A percentile compares a stretch with the other conserved stretches of the same genome.
Evolutionary conservation across 2,329 filamentous ascomycete species (phyloP).

Genomic region (Herpotrichia juniperi): DNA sequence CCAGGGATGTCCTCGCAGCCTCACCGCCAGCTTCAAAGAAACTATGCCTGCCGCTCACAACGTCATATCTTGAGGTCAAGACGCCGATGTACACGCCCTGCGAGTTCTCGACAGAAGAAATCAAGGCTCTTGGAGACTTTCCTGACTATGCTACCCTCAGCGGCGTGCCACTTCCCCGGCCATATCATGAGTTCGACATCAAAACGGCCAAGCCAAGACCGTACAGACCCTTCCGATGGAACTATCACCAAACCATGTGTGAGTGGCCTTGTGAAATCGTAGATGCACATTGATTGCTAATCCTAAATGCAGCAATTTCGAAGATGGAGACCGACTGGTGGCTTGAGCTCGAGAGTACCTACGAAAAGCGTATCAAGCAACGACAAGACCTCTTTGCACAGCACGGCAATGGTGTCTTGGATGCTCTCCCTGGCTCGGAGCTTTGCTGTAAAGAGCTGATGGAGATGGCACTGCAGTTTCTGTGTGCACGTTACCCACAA

Average conservation of each 20-base stretch:
- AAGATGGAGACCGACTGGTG: conserved; percentile 85
- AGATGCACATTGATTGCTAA: conserved; percentile 4
- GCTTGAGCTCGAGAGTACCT: conserved; percentile 84
- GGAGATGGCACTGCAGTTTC: conserved; percentile 83
- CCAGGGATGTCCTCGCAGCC: conserved; percentile 27
- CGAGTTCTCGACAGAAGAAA: conserved; percentile 72
- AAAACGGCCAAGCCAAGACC: conserved; percentile 72
- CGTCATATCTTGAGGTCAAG: conserved; percentile 32
- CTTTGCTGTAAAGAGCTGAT: conserved; percentile 84
- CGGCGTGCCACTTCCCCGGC: conserved; percentile 72
- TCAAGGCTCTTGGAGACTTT: conserved; percentile 74
- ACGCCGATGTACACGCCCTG: conserved; percentile 63
- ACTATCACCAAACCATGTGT: conserved; percentile 93
- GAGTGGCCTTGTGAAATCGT: conserved; percentile 43
- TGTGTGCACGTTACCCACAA: conserved; percentile 77
- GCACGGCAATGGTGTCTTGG: conserved; percentile 69
- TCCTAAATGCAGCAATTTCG: conserved; percentile 63
- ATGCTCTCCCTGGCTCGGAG: conserved; percentile 74
- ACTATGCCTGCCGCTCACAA: conserved; percentile 30
- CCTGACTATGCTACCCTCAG: conserved; percentile 78
- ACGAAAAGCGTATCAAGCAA: conserved; percentile 69
- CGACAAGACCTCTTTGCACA: conserved; percentile 68
- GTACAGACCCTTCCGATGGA: conserved; percentile 82
- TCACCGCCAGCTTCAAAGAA: conserved; percentile 27
- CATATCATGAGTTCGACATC: conserved; percentile 71